Evolutionary conservation across 2,329 filamentous ascomycete species (phyloP), one percentile per base, ranked within the genome.

Genomic region (Aspergillus fumigatus): DNA sequence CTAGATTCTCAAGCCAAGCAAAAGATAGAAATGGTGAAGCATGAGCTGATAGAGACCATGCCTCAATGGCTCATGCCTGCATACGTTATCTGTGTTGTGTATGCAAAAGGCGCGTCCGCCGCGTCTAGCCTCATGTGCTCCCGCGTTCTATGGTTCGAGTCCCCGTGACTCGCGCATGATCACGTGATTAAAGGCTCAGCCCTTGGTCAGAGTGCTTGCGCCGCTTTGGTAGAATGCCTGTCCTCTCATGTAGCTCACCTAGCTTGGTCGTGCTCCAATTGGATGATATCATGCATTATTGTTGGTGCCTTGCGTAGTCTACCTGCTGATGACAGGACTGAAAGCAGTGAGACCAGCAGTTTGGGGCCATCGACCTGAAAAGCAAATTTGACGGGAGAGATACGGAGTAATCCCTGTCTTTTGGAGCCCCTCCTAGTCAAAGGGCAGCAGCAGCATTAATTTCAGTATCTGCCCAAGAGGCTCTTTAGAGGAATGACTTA

Each of bases 101-200:
- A 50, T 40, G 26, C 29, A 47, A 26, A 56, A 51, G 59, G 45
- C 60, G 59, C 62, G 63, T 62, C 56, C 56, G 56, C 59, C 64
- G 62, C 58, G 61, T 59, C 60, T 51, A 38, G 43, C 50, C 51
- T 62, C 59, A 61, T 52, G 55, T 60, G 56, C 40, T 32, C 48
- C 4, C 63, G 63, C 62, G 63, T 63, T 59, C 35, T 60, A 41
- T 49, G 62, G 63, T 51, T 60, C 62, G 54, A 54, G 41, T 58
- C 61, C 43, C 56, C 62, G 61, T 58, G 59, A 61, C 61, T 63
- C 55, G 57, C 63, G 60, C 60, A 59, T 53, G 29, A 38, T 53
- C 59, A 62, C 59, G 60, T 66, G 62, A 35, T 27, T 3, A 4
- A 4, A 40, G 4, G 6, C 17, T 41, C 48, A 26, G 17, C 49